Percentiles rank a stretch among this genome's conserved stretches.
These are phyloP conservation scores for Kwoniella sp. DNA, from an alignment of 768 basidiomycete genomes.

Conservation along the genomic window DNA sequence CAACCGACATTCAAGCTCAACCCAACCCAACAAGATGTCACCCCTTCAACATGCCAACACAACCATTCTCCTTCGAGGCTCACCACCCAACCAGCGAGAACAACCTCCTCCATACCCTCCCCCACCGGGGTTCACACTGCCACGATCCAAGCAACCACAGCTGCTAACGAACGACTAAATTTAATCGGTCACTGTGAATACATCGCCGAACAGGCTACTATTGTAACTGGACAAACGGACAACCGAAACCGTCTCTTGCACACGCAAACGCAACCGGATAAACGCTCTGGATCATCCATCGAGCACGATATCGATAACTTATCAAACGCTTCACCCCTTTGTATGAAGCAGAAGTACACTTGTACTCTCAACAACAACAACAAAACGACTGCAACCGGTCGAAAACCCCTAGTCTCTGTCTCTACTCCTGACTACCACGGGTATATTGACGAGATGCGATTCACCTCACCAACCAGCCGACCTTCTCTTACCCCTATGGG, in stretches of 20 bases:
- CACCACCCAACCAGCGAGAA: slow-evolving; percentile 1
- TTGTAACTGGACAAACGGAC: background rate
- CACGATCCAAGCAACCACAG: background rate
- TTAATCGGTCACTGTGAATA: background rate
- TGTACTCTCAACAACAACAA: background rate
- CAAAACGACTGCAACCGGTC: slow-evolving; percentile 6
- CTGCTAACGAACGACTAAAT: slow-evolving; percentile 5
- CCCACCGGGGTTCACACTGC: slow-evolving; percentile 1
- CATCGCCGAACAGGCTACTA: slow-evolving; percentile 9
- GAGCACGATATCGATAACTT: background rate
- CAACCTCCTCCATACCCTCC: slow-evolving; percentile 10
- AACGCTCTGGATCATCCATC: background rate
- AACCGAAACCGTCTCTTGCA: background rate
- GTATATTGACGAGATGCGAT: slow-evolving; percentile 33
- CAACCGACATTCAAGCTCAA: slow-evolving; percentile 14
- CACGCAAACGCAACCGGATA: background rate
- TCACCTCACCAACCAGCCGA: slow-evolving; percentile 30
- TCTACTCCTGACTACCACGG: background rate
- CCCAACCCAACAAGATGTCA: slow-evolving; percentile 12
- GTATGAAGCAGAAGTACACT: background rate
- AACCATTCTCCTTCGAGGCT: slow-evolving; percentile 9
- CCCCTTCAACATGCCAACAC: slow-evolving; percentile 5
- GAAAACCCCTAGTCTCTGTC: background rate
- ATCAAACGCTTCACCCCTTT: background rate
- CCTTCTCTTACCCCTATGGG: slow-evolving; percentile 47